Base-by-base conservation (phyloP, 2,329 filamentous ascomycete species). In the Fusarium beomiforme region DNA sequence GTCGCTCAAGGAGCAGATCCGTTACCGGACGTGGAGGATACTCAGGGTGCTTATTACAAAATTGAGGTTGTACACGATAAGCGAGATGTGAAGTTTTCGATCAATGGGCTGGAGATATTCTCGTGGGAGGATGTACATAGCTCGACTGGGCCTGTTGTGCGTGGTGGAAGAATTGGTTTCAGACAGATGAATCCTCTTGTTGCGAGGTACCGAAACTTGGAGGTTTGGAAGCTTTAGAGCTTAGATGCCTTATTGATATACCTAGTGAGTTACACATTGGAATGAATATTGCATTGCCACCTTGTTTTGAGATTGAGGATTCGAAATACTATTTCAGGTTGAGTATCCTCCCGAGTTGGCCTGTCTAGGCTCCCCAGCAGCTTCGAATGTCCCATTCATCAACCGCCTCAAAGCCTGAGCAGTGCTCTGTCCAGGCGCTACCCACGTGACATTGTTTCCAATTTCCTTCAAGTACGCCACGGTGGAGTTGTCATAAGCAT, bases 291-390 rank as follows among this genome's bases (percentile, higher is more conserved):
- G n/a, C n/a, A n/a, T n/a, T n/a, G n/a, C n/a, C n/a, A n/a, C n/a
- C n/a, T n/a, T n/a, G n/a, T n/a, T n/a, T n/a, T n/a, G n/a, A n/a
- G n/a, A n/a, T n/a, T 6, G 11, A 10, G 29, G 11, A 29, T 3
- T 1, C 0, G 7, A 9, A 17, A 14, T 19, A 11, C 5, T 11
- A 42, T 0, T 1, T 51, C 16, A 72, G 9, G 61, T 74, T 7
- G 83, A 82, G 60, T 88, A 89, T 0, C 93, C 93, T 4, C 89
- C 93, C 19, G 92, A 94, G 75, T 92, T 90, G 33, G 81, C 76
- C 83, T 96, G 93, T 70, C 94, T 88, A n/a, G 93, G 92, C 81
- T 97, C 94, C 2, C 92, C 90, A 2, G 90, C 93, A 1, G 93
- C 93, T 79, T 95, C 93, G 79, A 97, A 97, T 0, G 82, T 83